phyloP scores from a whole-genome alignment of 805 yeast genomes.

The Ogataea salicorniae region DNA sequence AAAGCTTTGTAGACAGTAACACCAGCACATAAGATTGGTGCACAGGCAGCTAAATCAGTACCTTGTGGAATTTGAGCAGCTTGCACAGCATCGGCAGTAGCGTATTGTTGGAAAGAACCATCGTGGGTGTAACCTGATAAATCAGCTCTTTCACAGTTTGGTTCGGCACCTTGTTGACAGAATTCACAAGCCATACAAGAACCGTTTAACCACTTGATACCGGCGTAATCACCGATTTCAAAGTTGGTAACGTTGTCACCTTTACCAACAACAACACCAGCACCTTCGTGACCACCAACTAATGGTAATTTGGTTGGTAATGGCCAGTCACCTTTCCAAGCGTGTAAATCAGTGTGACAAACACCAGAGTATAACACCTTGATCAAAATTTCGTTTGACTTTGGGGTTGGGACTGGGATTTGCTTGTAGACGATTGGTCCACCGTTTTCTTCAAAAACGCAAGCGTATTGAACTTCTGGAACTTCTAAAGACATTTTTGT shows the following conservation, averaged over 20 bases:
- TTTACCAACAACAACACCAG: slow-evolving; percentile 69
- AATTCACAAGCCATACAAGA: slow-evolving; percentile 67
- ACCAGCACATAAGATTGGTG: slow-evolving; percentile 88
- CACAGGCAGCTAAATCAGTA: slow-evolving; percentile 66
- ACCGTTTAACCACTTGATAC: slow-evolving; percentile 73
- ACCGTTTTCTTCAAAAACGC: slow-evolving; percentile 54
- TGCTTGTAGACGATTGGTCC: slow-evolving; percentile 60
- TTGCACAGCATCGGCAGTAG: slow-evolving; percentile 81
- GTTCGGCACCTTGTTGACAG: slow-evolving; percentile 55
- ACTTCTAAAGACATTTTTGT: slow-evolving; percentile 20
- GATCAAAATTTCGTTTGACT: slow-evolving; percentile 65
- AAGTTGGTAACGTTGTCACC: slow-evolving; percentile 62
- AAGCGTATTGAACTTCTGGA: slow-evolving; percentile 62
- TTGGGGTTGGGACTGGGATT: slow-evolving; percentile 71
- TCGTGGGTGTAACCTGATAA: slow-evolving; percentile 85
- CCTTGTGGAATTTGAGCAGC: slow-evolving; percentile 75
- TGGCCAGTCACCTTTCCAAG: slow-evolving; percentile 89
- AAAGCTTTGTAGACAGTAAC: slow-evolving; percentile 87
- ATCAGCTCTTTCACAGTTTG: slow-evolving; percentile 64
- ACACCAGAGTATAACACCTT: slow-evolving; percentile 81
- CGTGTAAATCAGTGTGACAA: slow-evolving; percentile 87
- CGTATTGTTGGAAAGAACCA: slow-evolving; percentile 88
- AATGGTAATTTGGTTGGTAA: slow-evolving; percentile 60
- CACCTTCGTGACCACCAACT: slow-evolving; percentile 83
- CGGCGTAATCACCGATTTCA: slow-evolving; percentile 71